Percentiles rank a stretch among this genome's conserved stretches.
Evolutionary conservation across 306 rosid species (phyloP).

Genomic region (Erythrophleum fordii): DNA sequence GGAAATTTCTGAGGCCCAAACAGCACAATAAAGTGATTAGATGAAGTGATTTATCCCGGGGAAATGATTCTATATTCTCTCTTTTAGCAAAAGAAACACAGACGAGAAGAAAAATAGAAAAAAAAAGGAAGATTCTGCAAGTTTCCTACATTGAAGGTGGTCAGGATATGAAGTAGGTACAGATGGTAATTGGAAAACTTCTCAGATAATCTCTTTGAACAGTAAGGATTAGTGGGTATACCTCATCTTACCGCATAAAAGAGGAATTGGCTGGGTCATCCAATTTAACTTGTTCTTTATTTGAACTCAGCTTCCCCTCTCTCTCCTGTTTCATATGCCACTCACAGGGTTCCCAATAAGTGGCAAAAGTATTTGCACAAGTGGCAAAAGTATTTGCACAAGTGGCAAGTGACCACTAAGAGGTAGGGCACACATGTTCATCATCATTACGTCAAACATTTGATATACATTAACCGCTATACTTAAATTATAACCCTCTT

Average conservation of each 20-base stretch:
- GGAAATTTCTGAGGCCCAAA: neutral
- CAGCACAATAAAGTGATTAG: neutral
- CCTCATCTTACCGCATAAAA: neutral
- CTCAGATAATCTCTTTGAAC: neutral
- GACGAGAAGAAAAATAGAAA: neutral
- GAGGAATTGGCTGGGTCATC: neutral
- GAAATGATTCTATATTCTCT: conserved; percentile 13
- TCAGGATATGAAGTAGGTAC: conserved; percentile 21
- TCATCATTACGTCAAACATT: conserved; percentile 35
- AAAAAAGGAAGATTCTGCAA: neutral
- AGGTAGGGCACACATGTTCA: conserved; percentile 21
- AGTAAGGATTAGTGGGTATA: neutral
- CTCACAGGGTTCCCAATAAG: conserved; percentile 3
- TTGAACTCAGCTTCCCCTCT: conserved; percentile 4
- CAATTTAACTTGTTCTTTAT: conserved; percentile 9
- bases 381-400: conserved; percentile 7
- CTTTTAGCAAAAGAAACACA: conserved; percentile 6
- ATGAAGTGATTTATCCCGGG: neutral
- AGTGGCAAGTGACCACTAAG: conserved; percentile 34
- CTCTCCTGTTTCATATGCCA: neutral
- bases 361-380: conserved; percentile 9
- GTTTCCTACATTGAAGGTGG: conserved; percentile 40
- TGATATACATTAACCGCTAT: conserved; percentile 31
- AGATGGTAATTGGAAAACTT: neutral
- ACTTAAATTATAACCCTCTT: conserved; percentile 41